Conservation (phyloP, 2,329 filamentous ascomycete genomes). For the Aspergillus novofumigatus region DNA sequence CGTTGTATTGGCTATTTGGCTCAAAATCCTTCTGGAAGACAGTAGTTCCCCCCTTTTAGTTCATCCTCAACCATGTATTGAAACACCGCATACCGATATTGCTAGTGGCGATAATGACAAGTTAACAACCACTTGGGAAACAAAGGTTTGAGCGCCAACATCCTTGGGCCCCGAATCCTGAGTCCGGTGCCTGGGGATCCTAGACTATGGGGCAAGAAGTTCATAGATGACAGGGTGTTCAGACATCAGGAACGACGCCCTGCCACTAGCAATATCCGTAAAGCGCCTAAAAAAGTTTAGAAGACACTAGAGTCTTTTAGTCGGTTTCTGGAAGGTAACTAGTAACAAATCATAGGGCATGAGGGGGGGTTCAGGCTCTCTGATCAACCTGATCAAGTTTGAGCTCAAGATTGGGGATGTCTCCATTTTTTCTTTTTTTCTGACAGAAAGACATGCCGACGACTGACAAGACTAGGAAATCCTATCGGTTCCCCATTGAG, state of each 20-base stretch:
- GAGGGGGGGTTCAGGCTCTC: not conserved
- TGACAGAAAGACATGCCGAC: not conserved
- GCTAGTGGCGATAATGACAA: not conserved
- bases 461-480: no score
- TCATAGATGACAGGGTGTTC: not conserved
- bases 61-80: not conserved
- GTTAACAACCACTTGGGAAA: not conserved
- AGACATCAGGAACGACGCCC: not conserved
- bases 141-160: not conserved
- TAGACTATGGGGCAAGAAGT: not conserved
- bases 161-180: not conserved
- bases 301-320: constrained; percentile 3
- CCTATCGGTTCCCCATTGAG: no score
- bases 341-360: constrained; percentile 7
- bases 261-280: no score
- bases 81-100: not conserved
- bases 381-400: no score
- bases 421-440: not conserved
- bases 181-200: not conserved
- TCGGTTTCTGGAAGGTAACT: constrained; percentile 17
- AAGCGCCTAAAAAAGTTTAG: not conserved
- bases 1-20: not conserved
- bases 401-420: not conserved
- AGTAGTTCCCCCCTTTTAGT: not conserved
- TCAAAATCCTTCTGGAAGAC: not conserved